Conservation (phyloP, 345 rosid genomes). For the Populus simonii region DNA sequence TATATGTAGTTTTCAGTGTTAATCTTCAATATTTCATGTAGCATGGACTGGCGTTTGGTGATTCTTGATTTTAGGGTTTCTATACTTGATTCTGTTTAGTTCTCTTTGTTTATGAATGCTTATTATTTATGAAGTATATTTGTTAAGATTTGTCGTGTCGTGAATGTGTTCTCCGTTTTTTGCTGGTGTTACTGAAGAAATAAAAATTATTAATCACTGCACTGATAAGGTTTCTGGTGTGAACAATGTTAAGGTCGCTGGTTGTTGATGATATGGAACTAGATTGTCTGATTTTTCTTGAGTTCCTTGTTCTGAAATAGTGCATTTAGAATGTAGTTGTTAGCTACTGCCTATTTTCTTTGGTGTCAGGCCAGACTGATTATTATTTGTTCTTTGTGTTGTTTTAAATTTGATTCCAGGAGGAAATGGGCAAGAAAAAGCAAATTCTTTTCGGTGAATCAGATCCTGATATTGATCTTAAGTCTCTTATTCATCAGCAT, state of each 20-base stretch:
- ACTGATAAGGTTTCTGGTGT: background rate
- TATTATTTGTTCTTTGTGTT: background rate
- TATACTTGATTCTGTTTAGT: background rate
- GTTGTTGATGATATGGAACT: background rate
- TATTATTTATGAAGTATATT: background rate
- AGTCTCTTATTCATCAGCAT: conserved; percentile 46
- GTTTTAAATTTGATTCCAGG: conserved; percentile 1
- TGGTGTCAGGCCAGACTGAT: background rate
- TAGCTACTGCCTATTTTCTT: background rate
- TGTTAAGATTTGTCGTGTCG: background rate
- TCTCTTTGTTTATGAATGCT: background rate
- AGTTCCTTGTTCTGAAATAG: background rate
- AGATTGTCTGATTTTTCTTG: background rate
- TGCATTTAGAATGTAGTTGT: background rate
- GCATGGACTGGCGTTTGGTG: background rate
- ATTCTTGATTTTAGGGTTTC: background rate
- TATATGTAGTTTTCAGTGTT: background rate
- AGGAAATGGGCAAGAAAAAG: conserved; percentile 49
- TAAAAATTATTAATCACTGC: background rate
- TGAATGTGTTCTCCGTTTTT: background rate
- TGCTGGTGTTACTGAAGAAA: background rate
- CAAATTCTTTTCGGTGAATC: conserved; percentile 12
- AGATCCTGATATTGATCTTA: conserved; percentile 30
- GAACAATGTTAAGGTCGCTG: background rate
- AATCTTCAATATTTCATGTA: background rate